Base-by-base conservation (phyloP, 345 rosid genomes). In the Reutealis trisperma region DNA sequence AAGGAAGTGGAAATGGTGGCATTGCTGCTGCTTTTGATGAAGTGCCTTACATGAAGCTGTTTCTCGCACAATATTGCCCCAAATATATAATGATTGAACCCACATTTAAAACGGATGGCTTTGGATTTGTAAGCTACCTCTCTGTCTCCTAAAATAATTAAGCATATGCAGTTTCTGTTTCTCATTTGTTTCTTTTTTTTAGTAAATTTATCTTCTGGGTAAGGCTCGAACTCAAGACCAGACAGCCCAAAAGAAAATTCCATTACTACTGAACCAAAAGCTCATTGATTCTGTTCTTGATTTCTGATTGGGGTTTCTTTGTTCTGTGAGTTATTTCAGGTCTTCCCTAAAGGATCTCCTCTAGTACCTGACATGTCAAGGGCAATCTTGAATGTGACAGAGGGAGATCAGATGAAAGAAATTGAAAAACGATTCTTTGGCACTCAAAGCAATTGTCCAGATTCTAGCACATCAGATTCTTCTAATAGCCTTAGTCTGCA, bases 1-100 rank as follows among this genome's bases (percentile, higher is more conserved):
- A 58, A 58, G 81, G 77, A 66, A 72, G 62, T 3, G 57, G 49
- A 54, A 65, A 72, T 72, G 77, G 77, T 14, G 85, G 85, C 1
- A 81, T 81, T 57, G 67, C 70, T 11, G 89, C 87, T 19, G 83
- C 84, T n/a, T 77, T 86, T 49, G 87, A 84, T 0, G 87, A 82
- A 54, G 59, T 77, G 2, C 79, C 83, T 8, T 84, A 59, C 19
- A 65, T 74, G 27, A 82, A 71, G 58, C 44, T 82, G 8, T 74
- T 86, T 25, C 80, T 84, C 0, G 41, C 71, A 4, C 2, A 51
- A 47, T 60, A 82, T 73, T 60, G 82, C 70, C 61, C 79, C 41
- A 67, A 82, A 16, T 84, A 70, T 30, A 74, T 61, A 42, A 63
- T 77, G 70, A 71, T 77, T 25, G 79, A 77, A 6, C 83, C 78